Conservation (phyloP, 805 yeast genomes). For the Yarrowia sp. region DNA sequence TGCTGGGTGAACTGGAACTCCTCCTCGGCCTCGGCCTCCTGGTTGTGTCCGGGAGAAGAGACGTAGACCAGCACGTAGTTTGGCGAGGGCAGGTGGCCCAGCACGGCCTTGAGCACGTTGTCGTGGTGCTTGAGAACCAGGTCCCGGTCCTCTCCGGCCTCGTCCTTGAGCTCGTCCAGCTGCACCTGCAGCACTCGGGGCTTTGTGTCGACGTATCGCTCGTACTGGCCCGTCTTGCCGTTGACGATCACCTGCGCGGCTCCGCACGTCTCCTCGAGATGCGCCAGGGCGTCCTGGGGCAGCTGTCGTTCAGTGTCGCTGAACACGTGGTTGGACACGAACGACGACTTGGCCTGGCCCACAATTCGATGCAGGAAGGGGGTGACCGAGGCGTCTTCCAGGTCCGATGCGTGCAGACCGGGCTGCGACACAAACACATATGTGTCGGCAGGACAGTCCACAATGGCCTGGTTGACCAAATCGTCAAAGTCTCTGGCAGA, state of each 20-base stretch:
- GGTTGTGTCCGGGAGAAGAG: slow-evolving; percentile 45
- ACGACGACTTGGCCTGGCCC: slow-evolving; percentile 36
- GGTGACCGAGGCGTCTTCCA: slow-evolving; percentile 55
- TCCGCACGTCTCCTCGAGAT: slow-evolving; percentile 56
- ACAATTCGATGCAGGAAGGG: slow-evolving; percentile 43
- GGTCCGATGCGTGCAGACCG: slow-evolving; percentile 57
- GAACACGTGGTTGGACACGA: slow-evolving; percentile 40
- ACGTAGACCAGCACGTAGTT: slow-evolving; percentile 50
- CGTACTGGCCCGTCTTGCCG: slow-evolving; percentile 53
- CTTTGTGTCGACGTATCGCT: slow-evolving; percentile 66
- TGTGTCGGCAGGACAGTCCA: slow-evolving; percentile 60
- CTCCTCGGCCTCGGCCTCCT: slow-evolving; percentile 28
- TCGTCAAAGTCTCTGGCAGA: slow-evolving; percentile 28
- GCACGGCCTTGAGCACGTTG: slow-evolving; percentile 46
- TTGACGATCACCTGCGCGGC: slow-evolving; percentile 56
- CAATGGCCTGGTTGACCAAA: slow-evolving; percentile 40
- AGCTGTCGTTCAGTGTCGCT: slow-evolving; percentile 42
- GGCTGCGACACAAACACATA: slow-evolving; percentile 64
- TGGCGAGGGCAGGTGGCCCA: slow-evolving; percentile 48
- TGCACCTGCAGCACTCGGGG: slow-evolving; percentile 66
- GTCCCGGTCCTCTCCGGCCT: slow-evolving; percentile 36
- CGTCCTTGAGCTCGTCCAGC: slow-evolving; percentile 57
- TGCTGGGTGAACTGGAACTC: slow-evolving; percentile 16
- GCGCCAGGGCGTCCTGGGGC: slow-evolving; percentile 43
- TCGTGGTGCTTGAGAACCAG: slow-evolving; percentile 43